A percentile compares a stretch with the other conserved stretches of the same genome.
Evolutionary conservation across 2,329 filamentous ascomycete genomes (phyloP).

Genomic region (Ophiostoma ulmi): DNA sequence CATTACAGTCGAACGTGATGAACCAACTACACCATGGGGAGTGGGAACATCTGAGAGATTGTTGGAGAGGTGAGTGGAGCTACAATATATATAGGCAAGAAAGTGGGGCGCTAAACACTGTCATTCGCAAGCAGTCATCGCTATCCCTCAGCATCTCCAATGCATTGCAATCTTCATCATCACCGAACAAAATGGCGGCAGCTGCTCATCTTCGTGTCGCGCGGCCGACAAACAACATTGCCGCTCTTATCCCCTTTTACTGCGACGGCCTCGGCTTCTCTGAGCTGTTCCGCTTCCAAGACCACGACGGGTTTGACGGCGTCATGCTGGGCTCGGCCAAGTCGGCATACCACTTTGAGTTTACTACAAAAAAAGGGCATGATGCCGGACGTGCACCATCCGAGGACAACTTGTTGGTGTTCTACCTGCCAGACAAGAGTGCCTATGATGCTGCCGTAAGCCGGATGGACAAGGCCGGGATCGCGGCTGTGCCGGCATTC

Average conservation of each 20-base stretch:
- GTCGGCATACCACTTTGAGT: conserved; percentile 41
- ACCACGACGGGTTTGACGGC: conserved; percentile 40
- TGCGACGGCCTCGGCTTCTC: conserved; percentile 39
- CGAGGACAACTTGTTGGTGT: conserved; percentile 42
- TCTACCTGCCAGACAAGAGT: conserved; percentile 37
- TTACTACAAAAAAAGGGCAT: conserved; percentile 37
- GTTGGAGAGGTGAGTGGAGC: neutral
- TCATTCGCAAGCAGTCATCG: neutral
- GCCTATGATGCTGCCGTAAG: conserved; percentile 33
- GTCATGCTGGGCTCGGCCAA: conserved; percentile 37
- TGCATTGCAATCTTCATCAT: neutral
- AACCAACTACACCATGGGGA: conserved; percentile 19
- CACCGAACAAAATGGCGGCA: neutral
- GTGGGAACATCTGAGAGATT: conserved; percentile 10
- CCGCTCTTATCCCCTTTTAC: conserved; percentile 40
- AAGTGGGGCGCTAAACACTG: neutral
- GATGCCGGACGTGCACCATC: conserved; percentile 37
- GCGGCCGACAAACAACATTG: conserved; percentile 39
- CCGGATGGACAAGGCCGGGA: conserved; percentile 36
- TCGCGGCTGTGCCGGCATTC: conserved; percentile 36
- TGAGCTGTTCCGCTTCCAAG: conserved; percentile 34
- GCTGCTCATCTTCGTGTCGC: conserved; percentile 39
- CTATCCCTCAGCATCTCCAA: too few relatives aligned
- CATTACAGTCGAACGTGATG: conserved; percentile 19
- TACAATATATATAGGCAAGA: neutral